Conservation (phyloP, 1,284 basidiomycete genomes). For the Anthracocystis setariae region DNA sequence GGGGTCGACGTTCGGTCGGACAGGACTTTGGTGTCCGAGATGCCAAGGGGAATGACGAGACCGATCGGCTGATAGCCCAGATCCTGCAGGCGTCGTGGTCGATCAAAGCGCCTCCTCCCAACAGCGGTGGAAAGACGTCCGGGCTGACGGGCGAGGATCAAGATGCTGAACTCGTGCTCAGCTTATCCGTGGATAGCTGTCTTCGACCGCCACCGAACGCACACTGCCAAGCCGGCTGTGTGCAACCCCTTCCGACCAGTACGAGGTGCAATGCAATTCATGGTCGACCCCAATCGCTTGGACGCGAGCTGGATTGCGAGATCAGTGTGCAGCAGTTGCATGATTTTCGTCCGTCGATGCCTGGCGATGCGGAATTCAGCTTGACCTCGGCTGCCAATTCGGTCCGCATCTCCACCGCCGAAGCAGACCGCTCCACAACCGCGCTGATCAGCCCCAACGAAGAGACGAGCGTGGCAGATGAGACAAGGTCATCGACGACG, state of each 20-base stretch:
- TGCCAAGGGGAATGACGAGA: conserved; percentile 8
- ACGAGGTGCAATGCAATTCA: too few relatives aligned
- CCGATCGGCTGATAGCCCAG: conserved; percentile 22
- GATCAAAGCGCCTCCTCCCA: conserved; percentile 3
- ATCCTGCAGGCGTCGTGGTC: conserved; percentile 24
- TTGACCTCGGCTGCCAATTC: background rate
- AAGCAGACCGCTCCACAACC: background rate
- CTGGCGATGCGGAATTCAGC: background rate
- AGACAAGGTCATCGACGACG: background rate
- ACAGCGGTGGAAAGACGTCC: background rate
- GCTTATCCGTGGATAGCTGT: conserved; percentile 25
- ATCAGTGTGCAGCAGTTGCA: conserved; percentile 31
- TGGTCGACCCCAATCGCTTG: background rate
- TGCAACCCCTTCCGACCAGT: too few relatives aligned
- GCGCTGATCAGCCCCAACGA: background rate
- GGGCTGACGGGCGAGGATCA: background rate
- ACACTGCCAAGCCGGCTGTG: background rate
- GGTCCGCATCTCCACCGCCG: background rate
- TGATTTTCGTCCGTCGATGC: conserved; percentile 23
- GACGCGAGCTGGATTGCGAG: background rate
- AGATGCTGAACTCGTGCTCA: conserved; percentile 18
- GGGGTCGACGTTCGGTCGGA: conserved; percentile 10
- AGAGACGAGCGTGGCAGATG: background rate
- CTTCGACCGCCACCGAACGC: background rate
- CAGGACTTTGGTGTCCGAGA: background rate